phyloP scores from a whole-genome alignment of 495 filamentous ascomycete genomes.

The Hypoxylon lenormandii region DNA sequence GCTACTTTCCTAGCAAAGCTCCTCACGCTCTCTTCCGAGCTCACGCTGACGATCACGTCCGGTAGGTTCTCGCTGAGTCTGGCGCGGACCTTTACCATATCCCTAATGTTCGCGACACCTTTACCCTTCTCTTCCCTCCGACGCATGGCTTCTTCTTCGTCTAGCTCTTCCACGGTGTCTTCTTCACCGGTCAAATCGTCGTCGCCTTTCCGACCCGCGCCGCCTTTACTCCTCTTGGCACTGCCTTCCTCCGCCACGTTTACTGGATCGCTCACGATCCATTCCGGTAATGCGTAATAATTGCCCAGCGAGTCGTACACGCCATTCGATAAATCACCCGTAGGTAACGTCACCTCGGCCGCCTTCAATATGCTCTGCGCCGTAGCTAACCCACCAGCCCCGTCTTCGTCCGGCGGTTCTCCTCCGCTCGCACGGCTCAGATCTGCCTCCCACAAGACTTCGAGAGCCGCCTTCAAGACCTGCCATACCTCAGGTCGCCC shows the following conservation, averaged over 20 bases:
- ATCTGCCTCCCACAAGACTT: constrained; percentile 68
- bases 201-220: constrained; percentile 59
- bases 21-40: constrained; percentile 71
- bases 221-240: constrained; percentile 41
- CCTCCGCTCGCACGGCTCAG: constrained; percentile 35
- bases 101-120: constrained; percentile 58
- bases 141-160: constrained; percentile 58
- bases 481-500: constrained; percentile 83
- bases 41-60: constrained; percentile 72
- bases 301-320: constrained; percentile 82
- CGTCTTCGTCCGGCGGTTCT: constrained; percentile 48
- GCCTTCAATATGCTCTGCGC: constrained; percentile 85
- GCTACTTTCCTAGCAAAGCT: constrained; percentile 71
- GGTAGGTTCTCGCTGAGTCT: constrained; percentile 77
- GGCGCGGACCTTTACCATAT: constrained; percentile 71
- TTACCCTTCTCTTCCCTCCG: constrained; percentile 76
- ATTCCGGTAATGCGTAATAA: constrained; percentile 79
- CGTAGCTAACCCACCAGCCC: constrained; percentile 64
- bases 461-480: constrained; percentile 72
- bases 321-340: constrained; percentile 76
- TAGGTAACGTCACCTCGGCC: constrained; percentile 81
- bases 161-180: constrained; percentile 53
- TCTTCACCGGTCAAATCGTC: constrained; percentile 61
- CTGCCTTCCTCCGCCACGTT: constrained; percentile 68
- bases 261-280: constrained; percentile 78